These are phyloP conservation scores for Kodamaea nitidulidarum DNA, from an alignment of 805 yeast genomes.

Conservation along the genomic window DNA sequence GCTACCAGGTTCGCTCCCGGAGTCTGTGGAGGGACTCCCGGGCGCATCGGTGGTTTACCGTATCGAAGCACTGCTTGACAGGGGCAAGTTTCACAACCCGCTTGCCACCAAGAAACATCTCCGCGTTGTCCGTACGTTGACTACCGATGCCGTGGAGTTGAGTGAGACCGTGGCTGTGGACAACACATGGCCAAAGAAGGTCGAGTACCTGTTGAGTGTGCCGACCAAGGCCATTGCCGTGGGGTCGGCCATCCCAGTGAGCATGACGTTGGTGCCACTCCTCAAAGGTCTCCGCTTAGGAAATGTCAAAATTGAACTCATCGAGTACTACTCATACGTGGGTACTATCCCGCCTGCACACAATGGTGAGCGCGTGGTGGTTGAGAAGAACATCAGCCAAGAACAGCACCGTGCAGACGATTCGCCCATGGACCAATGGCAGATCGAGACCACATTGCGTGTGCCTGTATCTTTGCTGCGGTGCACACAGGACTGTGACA, in stretches of 20 bases:
- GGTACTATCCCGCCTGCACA: conserved; percentile 56
- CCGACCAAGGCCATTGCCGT: conserved; percentile 89
- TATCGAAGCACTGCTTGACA: conserved; percentile 74
- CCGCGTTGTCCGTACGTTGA: conserved; percentile 78
- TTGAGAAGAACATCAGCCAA: conserved; percentile 42
- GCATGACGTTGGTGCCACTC: conserved; percentile 71
- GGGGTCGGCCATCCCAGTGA: conserved; percentile 72
- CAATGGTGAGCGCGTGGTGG: conserved; percentile 58
- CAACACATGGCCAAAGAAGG: conserved; percentile 92
- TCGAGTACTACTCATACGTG: conserved; percentile 63
- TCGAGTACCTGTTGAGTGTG: conserved; percentile 81
- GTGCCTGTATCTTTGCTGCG: conserved; percentile 71
- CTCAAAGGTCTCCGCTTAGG: conserved; percentile 79
- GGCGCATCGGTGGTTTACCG: conserved; percentile 71
- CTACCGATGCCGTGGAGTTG: conserved; percentile 82
- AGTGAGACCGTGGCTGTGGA: conserved; percentile 91
- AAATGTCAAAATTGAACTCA: conserved; percentile 59
- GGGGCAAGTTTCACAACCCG: conserved; percentile 70
- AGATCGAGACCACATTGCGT: conserved; percentile 52
- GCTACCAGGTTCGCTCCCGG: conserved; percentile 80
- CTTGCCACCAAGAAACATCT: conserved; percentile 65
- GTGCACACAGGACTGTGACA: conserved; percentile 84
- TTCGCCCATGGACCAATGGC: conserved; percentile 63
- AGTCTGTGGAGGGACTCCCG: conserved; percentile 85
- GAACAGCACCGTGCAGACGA: conserved; percentile 47